Percentiles rank a stretch among this genome's conserved stretches.
These are phyloP conservation scores for Neocallimastix lanati DNA, from an alignment of 192 early-diverging fungal genomes.

Conservation along the genomic window DNA sequence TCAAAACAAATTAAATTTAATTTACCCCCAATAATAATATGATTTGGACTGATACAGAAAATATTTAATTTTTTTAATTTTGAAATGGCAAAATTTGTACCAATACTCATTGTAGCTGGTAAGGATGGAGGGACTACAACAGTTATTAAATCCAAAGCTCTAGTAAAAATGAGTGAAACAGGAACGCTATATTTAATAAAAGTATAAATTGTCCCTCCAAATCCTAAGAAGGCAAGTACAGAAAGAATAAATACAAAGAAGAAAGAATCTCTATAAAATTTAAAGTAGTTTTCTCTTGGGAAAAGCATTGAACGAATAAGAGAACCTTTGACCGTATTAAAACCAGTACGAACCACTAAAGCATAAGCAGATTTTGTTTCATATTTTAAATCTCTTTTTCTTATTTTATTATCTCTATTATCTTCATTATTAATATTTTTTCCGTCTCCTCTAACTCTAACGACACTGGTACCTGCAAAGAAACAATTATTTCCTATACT, in stretches of 20 bases:
- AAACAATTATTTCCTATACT: constrained; percentile 71
- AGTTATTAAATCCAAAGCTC: constrained; percentile 92
- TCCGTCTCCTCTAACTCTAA: constrained; percentile 35
- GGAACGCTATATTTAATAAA: constrained; percentile 66
- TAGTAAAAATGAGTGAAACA: constrained; percentile 48
- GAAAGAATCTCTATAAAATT: constrained; percentile 95
- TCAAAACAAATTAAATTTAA: constrained; percentile 96
- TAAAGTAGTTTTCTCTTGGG: constrained; percentile 87
- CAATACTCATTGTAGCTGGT: constrained; percentile 94
- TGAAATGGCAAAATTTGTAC: constrained; percentile 82
- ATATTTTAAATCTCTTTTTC: not conserved
- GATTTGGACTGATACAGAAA: constrained; percentile 73
- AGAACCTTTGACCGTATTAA: constrained; percentile 92
- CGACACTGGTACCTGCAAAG: constrained; percentile 81
- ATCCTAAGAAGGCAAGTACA: constrained; percentile 64
- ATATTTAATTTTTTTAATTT: constrained; percentile 63
- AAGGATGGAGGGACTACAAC: constrained; percentile 92
- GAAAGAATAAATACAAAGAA: constrained; percentile 84
- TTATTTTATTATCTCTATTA: too few relatives aligned
- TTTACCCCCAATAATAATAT: too few relatives aligned
- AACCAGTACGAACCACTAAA: constrained; percentile 78
- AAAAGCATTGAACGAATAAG: constrained; percentile 89
- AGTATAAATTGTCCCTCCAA: constrained; percentile 68
- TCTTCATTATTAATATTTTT: too few relatives aligned
- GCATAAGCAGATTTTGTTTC: constrained; percentile 33